phyloP scores from a whole-genome alignment of 1,284 basidiomycete genomes.

The Microbotryum lychnidis-dioicae region DNA sequence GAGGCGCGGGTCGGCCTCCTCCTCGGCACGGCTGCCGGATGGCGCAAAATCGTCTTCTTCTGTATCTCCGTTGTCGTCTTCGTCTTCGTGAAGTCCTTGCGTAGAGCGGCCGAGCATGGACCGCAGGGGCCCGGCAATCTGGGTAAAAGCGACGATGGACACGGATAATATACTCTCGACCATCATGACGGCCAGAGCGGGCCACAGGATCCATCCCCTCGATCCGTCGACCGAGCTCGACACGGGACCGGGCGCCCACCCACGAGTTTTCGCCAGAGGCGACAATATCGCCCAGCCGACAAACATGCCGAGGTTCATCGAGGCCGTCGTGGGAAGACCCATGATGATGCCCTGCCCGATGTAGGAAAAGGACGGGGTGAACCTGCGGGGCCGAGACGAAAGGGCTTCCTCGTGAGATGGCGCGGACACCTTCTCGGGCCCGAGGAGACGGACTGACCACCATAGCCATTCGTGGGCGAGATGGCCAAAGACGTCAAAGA shows the following conservation, averaged over 20 bases:
- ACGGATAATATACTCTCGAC: constrained; percentile 81
- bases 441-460: constrained; percentile 46
- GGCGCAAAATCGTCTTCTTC: constrained; percentile 37
- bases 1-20: constrained; percentile 72
- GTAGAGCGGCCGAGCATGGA: constrained; percentile 2
- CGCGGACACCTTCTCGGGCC: neutral
- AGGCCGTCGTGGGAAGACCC: constrained; percentile 87
- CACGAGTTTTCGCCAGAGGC: constrained; percentile 66
- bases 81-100: constrained; percentile 11
- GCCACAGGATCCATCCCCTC: constrained; percentile 66
- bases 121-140: constrained; percentile 39
- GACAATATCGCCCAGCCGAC: constrained; percentile 88
- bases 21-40: constrained; percentile 36
- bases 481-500: constrained; percentile 67
- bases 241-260: constrained; percentile 86
- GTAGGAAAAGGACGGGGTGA: constrained; percentile 84
- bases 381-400: constrained; percentile 39
- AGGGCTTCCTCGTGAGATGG: constrained; percentile 3
- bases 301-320: constrained; percentile 93
- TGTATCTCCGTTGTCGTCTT: constrained; percentile 28
- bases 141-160: constrained; percentile 56
- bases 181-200: constrained; percentile 85
- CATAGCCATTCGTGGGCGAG: constrained; percentile 84
- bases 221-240: constrained; percentile 74
- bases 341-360: constrained; percentile 95